Base-by-base conservation (phyloP, 2,329 filamentous ascomycete genomes). In the Teratosphaeria destructans region DNA sequence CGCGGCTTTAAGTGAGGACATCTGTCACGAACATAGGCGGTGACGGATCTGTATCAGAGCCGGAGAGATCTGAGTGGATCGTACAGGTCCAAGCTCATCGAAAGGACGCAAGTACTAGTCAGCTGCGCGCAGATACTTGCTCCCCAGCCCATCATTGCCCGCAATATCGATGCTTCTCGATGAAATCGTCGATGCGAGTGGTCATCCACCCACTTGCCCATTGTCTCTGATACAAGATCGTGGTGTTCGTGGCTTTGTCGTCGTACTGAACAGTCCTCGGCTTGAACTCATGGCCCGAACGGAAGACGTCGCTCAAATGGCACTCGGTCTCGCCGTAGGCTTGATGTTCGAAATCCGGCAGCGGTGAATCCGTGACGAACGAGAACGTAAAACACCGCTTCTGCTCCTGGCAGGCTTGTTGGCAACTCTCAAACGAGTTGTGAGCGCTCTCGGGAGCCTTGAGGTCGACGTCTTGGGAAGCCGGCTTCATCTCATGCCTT, bases 311-410 rank as follows among this genome's bases (percentile, higher is more conserved):
- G 53, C 63, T 68, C 27, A 67, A 37, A 54, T 65, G 60, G 57
- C 65, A 68, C 37, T 60, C 29, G 3, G 60, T 60, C 11, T 62
- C 59, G 5, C n/a, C 37, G 5, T 55, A 57, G 8, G 60, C 14
- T n/a, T 37, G 49, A 1, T 59, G 26, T 8, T 57, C 52, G 37
- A 49, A 49, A 4, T 49, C 43, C 43, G 19, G 43, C 43, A 10
- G 43, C 19, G 55, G 52, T 29, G 26, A 37, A 27, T 49, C 56
- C 34, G 43, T 57, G n/a, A 56, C 56, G 29, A 63, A 64, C 0
- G 59, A 54, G 43, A 66, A 65, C 57, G 67, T 63, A 3, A 66
- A 59, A 59, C 66, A 68, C 34, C 61, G 55, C 34, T 61, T 59
- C 16, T 63, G 60, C 26, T 61, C 52, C 34, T 60, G 37, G 57